Percentiles rank a stretch among this genome's conserved stretches.
Evolutionary conservation across 1,139 yeast genomes (phyloP).

Genomic region (Nakaseomyces bracarensis): DNA sequence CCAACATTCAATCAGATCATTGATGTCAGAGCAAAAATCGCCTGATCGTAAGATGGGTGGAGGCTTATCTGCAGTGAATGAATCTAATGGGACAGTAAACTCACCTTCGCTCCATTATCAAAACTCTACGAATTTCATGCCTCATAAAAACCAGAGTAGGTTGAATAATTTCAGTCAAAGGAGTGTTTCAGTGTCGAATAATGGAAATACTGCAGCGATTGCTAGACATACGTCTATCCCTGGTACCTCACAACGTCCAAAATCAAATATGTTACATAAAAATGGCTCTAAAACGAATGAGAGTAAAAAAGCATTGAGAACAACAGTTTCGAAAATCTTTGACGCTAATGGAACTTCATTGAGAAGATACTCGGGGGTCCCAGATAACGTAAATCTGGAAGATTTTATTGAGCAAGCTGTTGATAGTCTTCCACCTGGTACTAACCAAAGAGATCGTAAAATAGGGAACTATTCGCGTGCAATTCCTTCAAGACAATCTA

Average conservation of each 20-base stretch:
- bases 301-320: constrained; percentile 39
- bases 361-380: constrained; percentile 62
- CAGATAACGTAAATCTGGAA: constrained; percentile 59
- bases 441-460: constrained; percentile 12
- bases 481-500: constrained; percentile 1
- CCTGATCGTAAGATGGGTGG: constrained; percentile 25
- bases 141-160: neutral
- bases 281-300: neutral
- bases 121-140: constrained; percentile 2
- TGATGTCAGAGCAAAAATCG: constrained; percentile 20
- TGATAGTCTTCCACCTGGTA: constrained; percentile 34
- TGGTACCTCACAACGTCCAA: constrained; percentile 10
- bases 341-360: constrained; percentile 67
- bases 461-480: neutral
- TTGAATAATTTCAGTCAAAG: neutral
- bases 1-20: constrained; percentile 23
- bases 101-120: constrained; percentile 2
- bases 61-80: neutral
- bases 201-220: constrained; percentile 1
- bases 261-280: neutral
- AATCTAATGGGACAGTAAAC: neutral
- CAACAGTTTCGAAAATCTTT: constrained; percentile 63
- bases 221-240: constrained; percentile 12
- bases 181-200: neutral
- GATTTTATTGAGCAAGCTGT: constrained; percentile 44